These are phyloP conservation scores for Microcos paniculata DNA, from an alignment of 345 rosid species.

Conservation along the genomic window DNA sequence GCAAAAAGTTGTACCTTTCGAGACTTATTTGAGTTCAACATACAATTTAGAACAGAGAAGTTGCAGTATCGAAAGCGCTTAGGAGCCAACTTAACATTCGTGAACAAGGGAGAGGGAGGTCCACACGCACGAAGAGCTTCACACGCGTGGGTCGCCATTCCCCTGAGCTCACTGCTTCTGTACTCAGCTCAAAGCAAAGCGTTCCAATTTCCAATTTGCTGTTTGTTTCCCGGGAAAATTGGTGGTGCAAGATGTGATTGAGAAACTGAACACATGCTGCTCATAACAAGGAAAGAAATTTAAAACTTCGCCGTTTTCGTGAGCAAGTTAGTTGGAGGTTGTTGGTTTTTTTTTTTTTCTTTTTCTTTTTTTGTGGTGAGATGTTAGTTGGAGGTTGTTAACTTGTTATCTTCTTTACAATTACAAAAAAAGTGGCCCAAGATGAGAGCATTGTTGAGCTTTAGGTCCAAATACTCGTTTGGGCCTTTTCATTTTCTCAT, in stretches of 20 bases:
- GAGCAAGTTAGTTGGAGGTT: neutral
- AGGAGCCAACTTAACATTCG: constrained; percentile 20
- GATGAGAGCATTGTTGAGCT: no score
- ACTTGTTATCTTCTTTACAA: no score
- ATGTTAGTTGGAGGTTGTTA: no score
- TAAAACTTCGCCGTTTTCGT: no score
- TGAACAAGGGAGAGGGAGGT: constrained; percentile 24
- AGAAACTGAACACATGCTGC: neutral
- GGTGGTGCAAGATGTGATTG: neutral
- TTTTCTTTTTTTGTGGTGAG: no score
- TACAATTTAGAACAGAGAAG: constrained; percentile 41
- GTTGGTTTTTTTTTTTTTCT: no score
- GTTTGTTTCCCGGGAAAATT: constrained; percentile 16
- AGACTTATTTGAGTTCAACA: constrained; percentile 33
- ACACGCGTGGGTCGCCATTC: constrained; percentile 34
- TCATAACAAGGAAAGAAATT: no score
- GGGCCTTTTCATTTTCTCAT: no score
- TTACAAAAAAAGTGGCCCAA: no score
- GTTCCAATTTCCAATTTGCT: neutral
- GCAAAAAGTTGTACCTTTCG: constrained; percentile 38
- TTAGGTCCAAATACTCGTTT: no score
- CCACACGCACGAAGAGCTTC: constrained; percentile 20
- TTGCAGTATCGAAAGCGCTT: constrained; percentile 37
- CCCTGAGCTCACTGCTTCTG: neutral
- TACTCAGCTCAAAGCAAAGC: neutral